Base-by-base conservation (phyloP, 2,329 filamentous ascomycete species). In the Colletotrichum orchidophilum region DNA sequence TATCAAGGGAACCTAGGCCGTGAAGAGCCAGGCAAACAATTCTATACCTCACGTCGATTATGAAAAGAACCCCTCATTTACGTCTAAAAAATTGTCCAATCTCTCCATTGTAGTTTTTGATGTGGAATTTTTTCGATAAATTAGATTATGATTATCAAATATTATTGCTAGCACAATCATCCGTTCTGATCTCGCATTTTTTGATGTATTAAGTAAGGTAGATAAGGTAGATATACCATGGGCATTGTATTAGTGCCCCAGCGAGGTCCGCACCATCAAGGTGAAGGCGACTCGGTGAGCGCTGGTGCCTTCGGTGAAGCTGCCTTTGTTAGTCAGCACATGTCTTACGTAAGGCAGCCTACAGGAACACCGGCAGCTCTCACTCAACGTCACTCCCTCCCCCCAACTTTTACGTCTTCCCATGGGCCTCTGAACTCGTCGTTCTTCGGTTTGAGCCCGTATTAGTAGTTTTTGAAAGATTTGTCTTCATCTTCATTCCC, bases 271-370 rank as follows among this genome's bases (percentile, higher is more conserved):
- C 39, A 21, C 39, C 7, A 39, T 12, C 15, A 21, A 46, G 18
- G 5, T 60, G 58, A 50, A 61, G 58, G 27, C 58, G 24, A 7
- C 57, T 27, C 59, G 59, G 59, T 62, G 59, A 62, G 59, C 29
- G n/a, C 29, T 31, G 59, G 3, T 62, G 59, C 59, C 59, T 62
- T 62, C 59, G 59, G 59, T 62, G 59, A 62, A 29, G 29, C 5
- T 5, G 27, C n/a, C 39, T 27, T 33, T n/a, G 39, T 46, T 50
- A 29, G 27, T 49, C 59, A 62, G 27, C 3, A 11, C 18, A 1
- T 7, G 5, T 26, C 42, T 62, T 62, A 62, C 27, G 29, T 62
- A 62, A 62, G 59, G 29, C 59, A n/a, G 9, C 15, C 8, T 29
- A n/a, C 58, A 26, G 18, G 26, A 5, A 9, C 39, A 9, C 57